A percentile compares a stretch with the other conserved stretches of the same genome.
Conservation (phyloP, 2,329 filamentous ascomycete species). For the Alternaria sp. region DNA sequence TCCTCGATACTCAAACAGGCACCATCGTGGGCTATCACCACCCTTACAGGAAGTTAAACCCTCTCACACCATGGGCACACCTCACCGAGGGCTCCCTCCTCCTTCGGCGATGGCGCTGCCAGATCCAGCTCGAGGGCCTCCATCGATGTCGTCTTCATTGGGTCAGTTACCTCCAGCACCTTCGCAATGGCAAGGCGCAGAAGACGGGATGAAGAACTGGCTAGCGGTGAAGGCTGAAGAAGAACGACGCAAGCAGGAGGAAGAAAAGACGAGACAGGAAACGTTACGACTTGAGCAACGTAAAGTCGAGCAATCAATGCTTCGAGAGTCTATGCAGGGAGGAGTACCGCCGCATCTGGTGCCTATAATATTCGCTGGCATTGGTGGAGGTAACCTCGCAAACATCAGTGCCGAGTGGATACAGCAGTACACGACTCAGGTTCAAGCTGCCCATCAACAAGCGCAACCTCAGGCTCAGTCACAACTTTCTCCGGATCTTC, state of each 20-base stretch:
- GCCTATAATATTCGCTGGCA: conserved; percentile 63
- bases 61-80: conserved; percentile 58
- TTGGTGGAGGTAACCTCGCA: conserved; percentile 59
- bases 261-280: conserved; percentile 63
- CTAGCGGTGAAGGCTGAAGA: conserved; percentile 62
- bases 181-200: conserved; percentile 59
- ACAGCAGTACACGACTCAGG: conserved; percentile 59
- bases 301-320: conserved; percentile 62
- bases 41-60: conserved; percentile 55
- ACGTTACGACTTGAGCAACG: conserved; percentile 60
- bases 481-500: conserved; percentile 53
- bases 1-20: conserved; percentile 52
- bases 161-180: conserved; percentile 57
- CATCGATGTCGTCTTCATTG: conserved; percentile 49
- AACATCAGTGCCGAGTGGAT: conserved; percentile 61
- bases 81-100: conserved; percentile 63
- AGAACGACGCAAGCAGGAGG: conserved; percentile 63
- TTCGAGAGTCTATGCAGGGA: conserved; percentile 61
- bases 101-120: conserved; percentile 62
- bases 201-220: conserved; percentile 63
- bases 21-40: conserved; percentile 51
- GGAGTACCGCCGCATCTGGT: conserved; percentile 62
- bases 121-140: conserved; percentile 55
- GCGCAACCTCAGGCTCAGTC: conserved; percentile 53
- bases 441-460: conserved; percentile 57